phyloP scores from a whole-genome alignment of 2,329 filamentous ascomycete species.

The Plectosphaerella cucumerina region DNA sequence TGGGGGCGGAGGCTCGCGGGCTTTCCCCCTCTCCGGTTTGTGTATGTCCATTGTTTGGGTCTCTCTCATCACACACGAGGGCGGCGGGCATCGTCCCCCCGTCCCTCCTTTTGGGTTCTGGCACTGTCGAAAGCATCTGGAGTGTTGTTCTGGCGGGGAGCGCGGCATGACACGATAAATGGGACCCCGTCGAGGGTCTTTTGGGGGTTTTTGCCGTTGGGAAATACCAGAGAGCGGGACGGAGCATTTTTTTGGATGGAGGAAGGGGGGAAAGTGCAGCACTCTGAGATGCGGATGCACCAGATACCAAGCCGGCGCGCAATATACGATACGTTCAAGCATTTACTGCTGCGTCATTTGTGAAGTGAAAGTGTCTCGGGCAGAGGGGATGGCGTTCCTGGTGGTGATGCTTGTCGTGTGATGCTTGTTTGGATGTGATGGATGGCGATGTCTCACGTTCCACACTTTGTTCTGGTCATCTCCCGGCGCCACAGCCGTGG shows the following conservation, averaged over 20 bases:
- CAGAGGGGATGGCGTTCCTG: too few species aligned
- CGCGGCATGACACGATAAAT: constrained; percentile 13
- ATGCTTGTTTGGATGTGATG: not conserved
- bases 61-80: not conserved
- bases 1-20: not conserved
- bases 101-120: not conserved
- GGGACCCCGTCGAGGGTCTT: constrained; percentile 1
- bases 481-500: too few species aligned
- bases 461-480: too few species aligned
- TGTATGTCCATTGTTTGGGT: not conserved
- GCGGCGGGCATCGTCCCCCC: not conserved
- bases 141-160: constrained; percentile 9
- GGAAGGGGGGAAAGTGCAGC: constrained; percentile 7
- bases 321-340: constrained; percentile 29
- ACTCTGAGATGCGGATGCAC: constrained; percentile 2
- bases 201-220: constrained; percentile 1
- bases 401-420: too few species aligned
- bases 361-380: too few species aligned
- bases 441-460: not conserved
- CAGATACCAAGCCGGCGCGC: constrained; percentile 22
- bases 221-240: constrained; percentile 8
- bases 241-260: not conserved
- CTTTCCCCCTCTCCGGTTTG: not conserved
- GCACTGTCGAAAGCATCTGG: not conserved
- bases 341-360: too few species aligned